Base-by-base conservation (phyloP, 1,284 basidiomycete species). In the Farysia itapuensis region DNA sequence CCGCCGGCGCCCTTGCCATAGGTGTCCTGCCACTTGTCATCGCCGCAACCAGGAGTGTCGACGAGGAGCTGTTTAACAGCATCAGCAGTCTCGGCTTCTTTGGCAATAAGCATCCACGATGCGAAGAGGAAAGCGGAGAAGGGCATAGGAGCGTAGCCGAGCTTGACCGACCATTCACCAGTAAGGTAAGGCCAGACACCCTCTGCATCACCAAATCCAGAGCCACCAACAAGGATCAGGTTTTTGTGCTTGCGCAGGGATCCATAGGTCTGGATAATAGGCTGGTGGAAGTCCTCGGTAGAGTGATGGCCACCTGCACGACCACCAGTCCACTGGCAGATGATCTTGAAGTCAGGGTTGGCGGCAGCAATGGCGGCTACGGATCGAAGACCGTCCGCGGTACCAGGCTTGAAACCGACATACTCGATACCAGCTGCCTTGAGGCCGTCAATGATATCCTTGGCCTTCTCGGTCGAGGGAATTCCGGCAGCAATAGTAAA, bases 231-330 rank as follows among this genome's bases (percentile, higher is more conserved):
- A 56, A 98, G 86, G 41, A 84, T 83, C 67, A 98, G 86, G 79
- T 98, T 98, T 43, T 82, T 72, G 63, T 93, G 87, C 69, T 88
- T 86, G 57, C 94, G 88, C 75, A 98, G 95, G 16, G 87, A 81
- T 35, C 85, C 82, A 79, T 98, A 98, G 0, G 93, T 97, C 35
- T 86, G 80, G 33, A 98, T 81, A 67, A 98, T 86, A 1, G 95
- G 94, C 78, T 95, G 90, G 77, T 97, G 93, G 84, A 97, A 93
- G 79, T 98, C 95, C 79, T 98, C 95, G 78, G 86, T 96, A 11
- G 90, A 93, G 81, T 97, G 94, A 73, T 98, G 94, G 52, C 94
- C 94, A 68, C 94, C 94, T n/a, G 94, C 95, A 70, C 94, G 90
- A 40, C 94, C 94, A 75, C 94, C 95, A 37, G 94, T 98, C 94